Evolutionary conservation across 768 basidiomycete species (phyloP).

Genomic region (Tulasnella sp.): DNA sequence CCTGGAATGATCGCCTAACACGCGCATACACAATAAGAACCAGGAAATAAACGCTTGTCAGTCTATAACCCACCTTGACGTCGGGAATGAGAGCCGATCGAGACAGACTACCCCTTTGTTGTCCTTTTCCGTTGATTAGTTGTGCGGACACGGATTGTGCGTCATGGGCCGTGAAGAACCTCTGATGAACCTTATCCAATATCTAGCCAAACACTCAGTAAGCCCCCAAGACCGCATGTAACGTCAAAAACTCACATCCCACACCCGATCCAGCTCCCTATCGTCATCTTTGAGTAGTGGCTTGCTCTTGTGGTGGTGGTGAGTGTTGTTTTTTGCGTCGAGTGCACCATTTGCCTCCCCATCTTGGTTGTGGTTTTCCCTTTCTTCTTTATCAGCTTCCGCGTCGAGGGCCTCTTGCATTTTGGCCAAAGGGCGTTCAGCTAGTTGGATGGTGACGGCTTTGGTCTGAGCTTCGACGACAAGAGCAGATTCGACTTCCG

Average conservation of each 20-base stretch:
- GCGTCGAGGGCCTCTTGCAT: slow-evolving; percentile 52
- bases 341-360: slow-evolving; percentile 20
- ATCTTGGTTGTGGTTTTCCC: background rate
- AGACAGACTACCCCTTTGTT: background rate
- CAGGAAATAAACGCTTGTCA: background rate
- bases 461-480: slow-evolving; percentile 52
- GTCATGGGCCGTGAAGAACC: slow-evolving; percentile 63
- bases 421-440: slow-evolving; percentile 77
- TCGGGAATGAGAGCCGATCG: slow-evolving; percentile 35
- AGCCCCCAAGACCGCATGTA: background rate
- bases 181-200: slow-evolving; percentile 63
- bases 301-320: slow-evolving; percentile 30
- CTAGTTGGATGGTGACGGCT: slow-evolving; percentile 70
- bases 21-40: background rate
- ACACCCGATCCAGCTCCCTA: slow-evolving; percentile 63
- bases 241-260: slow-evolving; percentile 39
- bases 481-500: slow-evolving; percentile 36
- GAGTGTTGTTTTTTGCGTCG: background rate
- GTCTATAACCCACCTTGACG: slow-evolving; percentile 46
- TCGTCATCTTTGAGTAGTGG: slow-evolving; percentile 84
- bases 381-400: slow-evolving; percentile 32
- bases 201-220: slow-evolving; percentile 38
- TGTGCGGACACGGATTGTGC: slow-evolving; percentile 15
- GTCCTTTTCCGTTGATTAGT: background rate
- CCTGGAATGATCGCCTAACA: slow-evolving; percentile 69